phyloP scores from a whole-genome alignment of 768 basidiomycete genomes.

The Termitomyces sp. region DNA sequence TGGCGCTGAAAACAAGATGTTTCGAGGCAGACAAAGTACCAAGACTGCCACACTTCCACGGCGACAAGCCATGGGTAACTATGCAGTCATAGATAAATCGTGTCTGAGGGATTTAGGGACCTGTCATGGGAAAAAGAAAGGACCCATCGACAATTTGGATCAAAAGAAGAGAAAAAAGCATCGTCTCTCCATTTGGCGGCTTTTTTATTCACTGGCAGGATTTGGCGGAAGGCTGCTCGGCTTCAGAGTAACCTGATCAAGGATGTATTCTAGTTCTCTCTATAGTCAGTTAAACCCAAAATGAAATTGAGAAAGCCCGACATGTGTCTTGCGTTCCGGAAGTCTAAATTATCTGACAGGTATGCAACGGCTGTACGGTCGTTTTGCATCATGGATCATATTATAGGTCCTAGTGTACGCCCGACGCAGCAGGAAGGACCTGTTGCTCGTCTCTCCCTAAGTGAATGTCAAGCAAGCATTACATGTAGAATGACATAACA shows the following conservation, averaged over 20 bases:
- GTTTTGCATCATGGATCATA: neutral
- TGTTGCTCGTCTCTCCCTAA: constrained; percentile 74
- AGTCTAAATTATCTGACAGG: neutral
- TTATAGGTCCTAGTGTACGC: constrained; percentile 15
- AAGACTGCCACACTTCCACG: neutral
- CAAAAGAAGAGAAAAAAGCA: neutral
- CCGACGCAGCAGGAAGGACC: constrained; percentile 63
- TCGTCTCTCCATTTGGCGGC: neutral
- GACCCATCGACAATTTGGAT: neutral
- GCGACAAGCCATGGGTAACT: neutral
- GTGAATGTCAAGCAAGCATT: neutral
- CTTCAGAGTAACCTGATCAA: neutral
- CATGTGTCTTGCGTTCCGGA: neutral
- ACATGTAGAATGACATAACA: neutral
- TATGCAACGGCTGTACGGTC: neutral
- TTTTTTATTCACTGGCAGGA: neutral
- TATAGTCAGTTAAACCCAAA: neutral
- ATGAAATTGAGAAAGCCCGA: neutral
- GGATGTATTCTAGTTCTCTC: neutral
- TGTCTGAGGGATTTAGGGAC: neutral
- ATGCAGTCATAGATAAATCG: neutral
- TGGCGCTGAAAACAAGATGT: neutral
- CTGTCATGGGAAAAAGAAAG: neutral
- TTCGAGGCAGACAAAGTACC: neutral
- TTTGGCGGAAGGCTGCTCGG: neutral